Conservation (phyloP, 2,329 filamentous ascomycete genomes). For the Trichoderma harzianum region DNA sequence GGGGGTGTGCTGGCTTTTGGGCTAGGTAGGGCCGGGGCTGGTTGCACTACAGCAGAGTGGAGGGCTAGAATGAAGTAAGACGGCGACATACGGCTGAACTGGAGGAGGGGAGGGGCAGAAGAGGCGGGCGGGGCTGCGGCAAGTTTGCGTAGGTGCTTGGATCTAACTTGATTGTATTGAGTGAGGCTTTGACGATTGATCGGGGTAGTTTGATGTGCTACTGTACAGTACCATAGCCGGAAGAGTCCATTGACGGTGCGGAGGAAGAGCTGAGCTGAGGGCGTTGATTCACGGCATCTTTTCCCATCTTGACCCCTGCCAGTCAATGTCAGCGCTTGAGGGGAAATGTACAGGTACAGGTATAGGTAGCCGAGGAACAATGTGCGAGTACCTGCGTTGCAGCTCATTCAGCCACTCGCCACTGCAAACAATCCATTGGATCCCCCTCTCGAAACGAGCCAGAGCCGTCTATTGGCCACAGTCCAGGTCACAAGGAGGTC, state of each 20-base stretch:
- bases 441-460: not conserved
- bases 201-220: too few species aligned
- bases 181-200: not conserved
- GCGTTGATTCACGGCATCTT: not conserved
- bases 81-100: not conserved
- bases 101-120: not conserved
- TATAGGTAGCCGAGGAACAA: too few species aligned
- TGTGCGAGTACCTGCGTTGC: not conserved
- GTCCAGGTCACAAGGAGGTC: not conserved
- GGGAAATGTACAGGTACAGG: not conserved
- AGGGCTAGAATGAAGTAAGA: not conserved
- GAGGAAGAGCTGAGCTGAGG: not conserved
- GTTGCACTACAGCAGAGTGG: not conserved
- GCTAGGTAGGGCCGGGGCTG: not conserved
- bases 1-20: slow-evolving; percentile 6
- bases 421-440: not conserved
- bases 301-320: not conserved
- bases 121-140: not conserved
- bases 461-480: not conserved
- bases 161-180: not conserved
- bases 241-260: not conserved
- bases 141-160: not conserved
- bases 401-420: not conserved
- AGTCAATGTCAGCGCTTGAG: not conserved
- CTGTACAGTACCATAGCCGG: too few species aligned